phyloP scores from a whole-genome alignment of 495 filamentous ascomycete species.

The Umbilicaria muhlenbergii region DNA sequence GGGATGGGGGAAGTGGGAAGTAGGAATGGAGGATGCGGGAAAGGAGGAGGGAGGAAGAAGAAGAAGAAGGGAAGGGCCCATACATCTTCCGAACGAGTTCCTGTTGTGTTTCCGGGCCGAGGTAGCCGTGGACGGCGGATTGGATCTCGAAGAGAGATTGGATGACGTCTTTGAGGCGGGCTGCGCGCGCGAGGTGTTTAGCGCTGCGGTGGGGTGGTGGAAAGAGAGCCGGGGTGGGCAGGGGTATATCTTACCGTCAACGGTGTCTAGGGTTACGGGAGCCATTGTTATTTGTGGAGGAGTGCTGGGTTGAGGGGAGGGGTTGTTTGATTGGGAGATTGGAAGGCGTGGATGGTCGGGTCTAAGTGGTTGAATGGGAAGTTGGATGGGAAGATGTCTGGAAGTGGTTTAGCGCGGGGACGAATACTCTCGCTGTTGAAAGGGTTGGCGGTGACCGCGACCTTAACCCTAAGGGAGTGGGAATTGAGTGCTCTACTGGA shows the following conservation, averaged over 20 bases:
- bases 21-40: slow-evolving; percentile 10
- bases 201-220: background rate
- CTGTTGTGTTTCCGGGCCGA: slow-evolving; percentile 43
- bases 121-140: slow-evolving; percentile 53
- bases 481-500: no score
- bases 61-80: background rate
- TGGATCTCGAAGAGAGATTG: slow-evolving; percentile 80
- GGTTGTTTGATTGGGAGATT: no score
- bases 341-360: background rate
- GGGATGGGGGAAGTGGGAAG: background rate
- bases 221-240: no score
- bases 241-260: slow-evolving; percentile 30
- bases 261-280: slow-evolving; percentile 27
- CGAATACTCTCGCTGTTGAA: no score
- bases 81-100: slow-evolving; percentile 50
- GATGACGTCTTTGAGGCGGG: slow-evolving; percentile 55
- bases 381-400: no score
- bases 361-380: no score
- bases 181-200: slow-evolving; percentile 15
- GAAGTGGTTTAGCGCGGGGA: no score
- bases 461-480: no score
- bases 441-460: no score
- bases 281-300: slow-evolving; percentile 20
- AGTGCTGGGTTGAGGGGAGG: background rate
- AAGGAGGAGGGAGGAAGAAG: background rate